Conservation (phyloP, 1,284 basidiomycete genomes). For the Puccinia horiana region DNA sequence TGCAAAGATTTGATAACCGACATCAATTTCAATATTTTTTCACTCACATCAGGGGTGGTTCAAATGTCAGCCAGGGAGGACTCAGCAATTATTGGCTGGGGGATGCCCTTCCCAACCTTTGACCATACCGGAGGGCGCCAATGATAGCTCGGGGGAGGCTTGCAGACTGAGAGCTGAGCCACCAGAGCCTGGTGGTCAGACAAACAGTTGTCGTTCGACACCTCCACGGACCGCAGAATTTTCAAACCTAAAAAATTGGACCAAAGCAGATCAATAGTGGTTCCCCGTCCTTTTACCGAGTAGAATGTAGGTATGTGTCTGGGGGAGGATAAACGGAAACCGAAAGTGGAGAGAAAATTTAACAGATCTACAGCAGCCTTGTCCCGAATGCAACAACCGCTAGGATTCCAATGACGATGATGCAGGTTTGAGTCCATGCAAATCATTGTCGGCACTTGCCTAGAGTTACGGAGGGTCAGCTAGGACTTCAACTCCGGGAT, state of each 20-base stretch:
- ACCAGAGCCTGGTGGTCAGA: not conserved
- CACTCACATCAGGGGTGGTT: not conserved
- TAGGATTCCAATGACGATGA: slow-evolving; percentile 17
- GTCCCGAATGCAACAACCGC: not conserved
- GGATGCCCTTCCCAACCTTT: too few relatives aligned
- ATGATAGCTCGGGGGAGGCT: too few relatives aligned
- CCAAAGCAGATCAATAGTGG: not conserved
- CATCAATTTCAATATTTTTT: too few relatives aligned
- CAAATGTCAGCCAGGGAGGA: not conserved
- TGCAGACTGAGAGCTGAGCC: not conserved
- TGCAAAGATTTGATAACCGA: not conserved
- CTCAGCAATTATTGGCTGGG: not conserved
- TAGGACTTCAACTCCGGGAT: too few relatives aligned
- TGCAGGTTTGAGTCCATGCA: slow-evolving; percentile 10
- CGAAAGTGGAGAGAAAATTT: too few relatives aligned
- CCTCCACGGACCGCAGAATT: not conserved
- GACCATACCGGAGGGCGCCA: too few relatives aligned
- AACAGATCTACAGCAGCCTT: too few relatives aligned
- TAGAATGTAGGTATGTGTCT: not conserved
- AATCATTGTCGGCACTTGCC: not conserved
- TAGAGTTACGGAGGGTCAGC: too few relatives aligned
- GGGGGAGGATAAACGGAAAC: too few relatives aligned
- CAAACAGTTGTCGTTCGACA: not conserved
- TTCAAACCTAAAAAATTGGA: not conserved
- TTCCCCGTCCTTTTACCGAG: not conserved